Conservation (phyloP, 1,284 basidiomycete genomes). For the Stereum hirsutum region DNA sequence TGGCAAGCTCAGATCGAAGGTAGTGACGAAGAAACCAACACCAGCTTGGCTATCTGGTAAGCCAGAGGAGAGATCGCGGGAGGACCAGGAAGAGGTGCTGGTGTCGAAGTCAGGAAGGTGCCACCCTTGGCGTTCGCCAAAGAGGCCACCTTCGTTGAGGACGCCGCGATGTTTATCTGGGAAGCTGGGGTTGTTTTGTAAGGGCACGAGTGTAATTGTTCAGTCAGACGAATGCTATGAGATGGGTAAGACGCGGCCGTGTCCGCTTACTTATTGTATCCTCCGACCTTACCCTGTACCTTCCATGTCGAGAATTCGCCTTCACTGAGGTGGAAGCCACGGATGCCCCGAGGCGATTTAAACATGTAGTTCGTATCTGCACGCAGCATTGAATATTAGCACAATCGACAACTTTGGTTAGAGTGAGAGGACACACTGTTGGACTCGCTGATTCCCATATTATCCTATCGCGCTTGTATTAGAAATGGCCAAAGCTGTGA, state of each 20-base stretch:
- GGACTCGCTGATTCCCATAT: constrained; percentile 69
- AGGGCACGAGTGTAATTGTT: background rate
- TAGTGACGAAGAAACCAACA: constrained; percentile 73
- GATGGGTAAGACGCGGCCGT: background rate
- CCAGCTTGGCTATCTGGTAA: constrained; percentile 49
- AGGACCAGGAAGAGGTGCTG: constrained; percentile 48
- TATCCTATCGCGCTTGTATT: constrained; percentile 60
- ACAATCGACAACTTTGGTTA: constrained; percentile 24
- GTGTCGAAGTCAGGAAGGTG: constrained; percentile 70
- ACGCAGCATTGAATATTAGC: background rate
- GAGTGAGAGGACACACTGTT: constrained; percentile 36
- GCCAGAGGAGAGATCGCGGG: constrained; percentile 42
- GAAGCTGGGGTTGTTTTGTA: constrained; percentile 29
- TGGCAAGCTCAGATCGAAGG: constrained; percentile 53
- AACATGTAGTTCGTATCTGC: constrained; percentile 7
- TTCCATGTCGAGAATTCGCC: constrained; percentile 67
- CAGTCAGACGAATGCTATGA: too few species aligned
- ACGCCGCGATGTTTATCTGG: constrained; percentile 62
- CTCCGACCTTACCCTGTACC: constrained; percentile 75
- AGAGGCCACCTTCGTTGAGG: constrained; percentile 76
- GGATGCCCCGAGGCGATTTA: constrained; percentile 70
- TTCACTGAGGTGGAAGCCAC: constrained; percentile 57
- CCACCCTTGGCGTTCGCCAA: constrained; percentile 73
- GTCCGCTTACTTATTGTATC: constrained; percentile 52
- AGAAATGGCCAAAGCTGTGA: background rate